Base-by-base conservation (phyloP, 495 filamentous ascomycete genomes). In the Aspergillus olivimuriae region DNA sequence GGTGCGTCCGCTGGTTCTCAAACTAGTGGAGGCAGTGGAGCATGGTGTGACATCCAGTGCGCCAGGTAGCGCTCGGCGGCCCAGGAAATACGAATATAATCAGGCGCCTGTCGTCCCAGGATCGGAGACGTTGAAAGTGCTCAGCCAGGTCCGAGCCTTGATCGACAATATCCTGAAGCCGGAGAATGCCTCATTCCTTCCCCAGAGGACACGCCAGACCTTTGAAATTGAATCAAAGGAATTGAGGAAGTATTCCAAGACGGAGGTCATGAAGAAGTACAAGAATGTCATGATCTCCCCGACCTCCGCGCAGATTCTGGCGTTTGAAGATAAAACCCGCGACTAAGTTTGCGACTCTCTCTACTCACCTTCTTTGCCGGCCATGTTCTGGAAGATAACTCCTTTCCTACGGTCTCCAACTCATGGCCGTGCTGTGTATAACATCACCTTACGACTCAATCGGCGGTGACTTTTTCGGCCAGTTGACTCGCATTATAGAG, bases 111-210 rank as follows among this genome's bases (percentile, higher is more conserved):
- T 11, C 11, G 11, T 28, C 24, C 14, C n/a, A 9, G 62, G 51
- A 2, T 24, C 11, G 2, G 10, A 37, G 14, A 49, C 52, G 10
- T 39, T 66, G 12, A 60, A 53, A 19, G 41, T 55, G 15, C 44
- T 70, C 56, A 32, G 51, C 23, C 47, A 50, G 1, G 48, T 55
- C 10, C 52, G 65, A 22, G 40, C 42, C 21, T 11, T 68, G 38
- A 47, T 69, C 17, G 66, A 66, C 19, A 52, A 56, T 4, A 43
- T 59, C 2, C 39, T 70, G 26, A 58, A 57, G n/a, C 11, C 35
- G 8, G 50, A 56, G 2, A 57, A 55, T 15, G 40, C 46, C n/a
- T n/a, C 37, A 14, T 49, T 48, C 1, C 40, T 69, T 9, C 36
- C 65, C 4, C 61, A 68, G 35, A 30, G 33, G 0, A 56, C 58